Evolutionary conservation across 768 basidiomycete species (phyloP), one percentile per base, ranked within the genome.

Genomic region (Hortiboletus flavorubellus): DNA sequence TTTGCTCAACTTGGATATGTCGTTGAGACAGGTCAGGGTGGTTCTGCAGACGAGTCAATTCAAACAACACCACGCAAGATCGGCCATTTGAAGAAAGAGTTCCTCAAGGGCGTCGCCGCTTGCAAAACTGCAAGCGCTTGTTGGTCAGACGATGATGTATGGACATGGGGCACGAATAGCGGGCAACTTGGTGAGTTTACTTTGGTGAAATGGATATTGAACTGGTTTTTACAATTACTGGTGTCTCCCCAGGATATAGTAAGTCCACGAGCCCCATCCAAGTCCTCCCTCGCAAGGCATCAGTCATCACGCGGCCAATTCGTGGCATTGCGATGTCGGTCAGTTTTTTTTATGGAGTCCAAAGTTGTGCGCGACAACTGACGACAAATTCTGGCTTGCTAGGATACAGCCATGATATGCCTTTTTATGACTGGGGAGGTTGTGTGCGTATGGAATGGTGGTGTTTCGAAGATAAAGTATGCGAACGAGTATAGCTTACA

Each of bases 151-250:
- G 70, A 68, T 10, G 75, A 83, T 41, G 80, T 93, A 2, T 94
- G 80, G 68, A 93, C 92, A 0, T 98, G 94, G 94, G 97, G 97
- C 0, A 91, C 87, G 26, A 97, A 98, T 69, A 80, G 79, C 40
- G 97, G 97, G 1, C 97, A 99, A 68, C 78, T 98, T 4, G 95
- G 94, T 85, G 56, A 50, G 78, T 42, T 42, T 47, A 8, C 30
- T 10, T 18, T 23, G 33, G 46, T 48, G 10, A 11, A 9, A 18
- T 23, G 11, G 1, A n/a, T n/a, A 14, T 21, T 4, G 33, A 5
- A 3, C 29, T 1, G 8, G 9, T n/a, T 18, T 45, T 50, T 31
- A 42, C 12, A 9, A 29, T 10, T 9, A 12, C 4, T 4, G 5
- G 5, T 34, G 54, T 29, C 50, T 21, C 8, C 43, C 8, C 46